Evolutionary conservation across 148 eudicot genomes (phyloP).

Genomic region (Cornus florida): DNA sequence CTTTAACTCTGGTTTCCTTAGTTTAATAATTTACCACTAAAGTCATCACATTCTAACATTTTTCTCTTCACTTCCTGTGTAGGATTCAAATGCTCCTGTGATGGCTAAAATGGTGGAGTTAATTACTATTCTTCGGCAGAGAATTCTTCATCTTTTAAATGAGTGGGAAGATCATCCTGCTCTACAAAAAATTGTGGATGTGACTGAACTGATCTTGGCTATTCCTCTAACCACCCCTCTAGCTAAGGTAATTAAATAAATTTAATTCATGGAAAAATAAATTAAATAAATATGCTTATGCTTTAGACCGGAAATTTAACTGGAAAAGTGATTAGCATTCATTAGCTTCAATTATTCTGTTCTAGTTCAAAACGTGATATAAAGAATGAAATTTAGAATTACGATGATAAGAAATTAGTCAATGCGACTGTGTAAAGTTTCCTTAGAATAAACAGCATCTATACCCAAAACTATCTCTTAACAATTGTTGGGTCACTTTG

Average conservation of each 20-base stretch:
- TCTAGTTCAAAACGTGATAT: neutral
- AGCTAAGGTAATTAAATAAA: conserved; percentile 61
- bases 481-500: neutral
- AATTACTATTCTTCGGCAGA: conserved; percentile 49
- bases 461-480: neutral
- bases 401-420: neutral
- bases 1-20: neutral
- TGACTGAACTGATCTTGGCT: conserved; percentile 74
- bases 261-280: neutral
- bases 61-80: conserved; percentile 10
- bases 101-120: conserved; percentile 76
- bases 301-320: neutral
- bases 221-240: conserved; percentile 80
- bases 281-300: neutral
- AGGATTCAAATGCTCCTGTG: conserved; percentile 80
- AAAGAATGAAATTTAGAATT: neutral
- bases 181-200: conserved; percentile 71
- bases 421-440: too few relatives aligned
- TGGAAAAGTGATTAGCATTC: neutral
- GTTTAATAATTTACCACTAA: neutral
- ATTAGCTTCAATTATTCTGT: neutral
- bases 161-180: conserved; percentile 80
- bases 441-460: too few relatives aligned
- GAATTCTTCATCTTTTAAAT: conserved; percentile 43
- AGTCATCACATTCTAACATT: neutral